Evolutionary conservation across 2,329 filamentous ascomycete species (phyloP).

Genomic region (Pyricularia grisea): DNA sequence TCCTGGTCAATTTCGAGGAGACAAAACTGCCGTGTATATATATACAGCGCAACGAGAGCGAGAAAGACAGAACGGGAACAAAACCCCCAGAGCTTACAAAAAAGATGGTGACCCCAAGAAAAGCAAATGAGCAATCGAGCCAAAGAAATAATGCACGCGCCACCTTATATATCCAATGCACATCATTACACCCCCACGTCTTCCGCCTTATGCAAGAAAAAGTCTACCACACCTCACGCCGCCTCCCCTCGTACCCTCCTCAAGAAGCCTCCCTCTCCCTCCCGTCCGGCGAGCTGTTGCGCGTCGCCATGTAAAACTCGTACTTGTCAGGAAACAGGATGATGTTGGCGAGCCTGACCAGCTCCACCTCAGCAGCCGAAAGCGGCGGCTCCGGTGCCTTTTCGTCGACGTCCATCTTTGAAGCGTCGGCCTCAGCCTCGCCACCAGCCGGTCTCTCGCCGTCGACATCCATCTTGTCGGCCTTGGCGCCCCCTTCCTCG

Average conservation of each 20-base stretch:
- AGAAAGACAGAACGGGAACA: neutral
- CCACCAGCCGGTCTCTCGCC: conserved; percentile 13
- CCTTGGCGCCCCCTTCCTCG: conserved; percentile 19
- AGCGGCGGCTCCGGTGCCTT: conserved; percentile 12
- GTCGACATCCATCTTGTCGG: conserved; percentile 18
- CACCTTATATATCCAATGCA: neutral
- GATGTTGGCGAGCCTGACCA: conserved; percentile 44
- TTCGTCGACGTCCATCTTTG: conserved; percentile 16
- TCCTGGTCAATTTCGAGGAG: neutral
- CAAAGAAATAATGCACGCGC: neutral
- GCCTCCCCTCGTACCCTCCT: neutral
- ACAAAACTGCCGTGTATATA: neutral
- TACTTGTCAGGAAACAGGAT: conserved; percentile 46
- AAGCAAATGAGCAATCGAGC: neutral
- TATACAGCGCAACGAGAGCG: neutral
- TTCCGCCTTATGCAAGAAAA: neutral
- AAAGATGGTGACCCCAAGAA: neutral
- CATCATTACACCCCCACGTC: neutral
- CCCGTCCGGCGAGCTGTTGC: conserved; percentile 13
- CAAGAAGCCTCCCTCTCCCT: conserved; percentile 2
- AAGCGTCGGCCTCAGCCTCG: conserved; percentile 10
- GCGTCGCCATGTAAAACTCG: conserved; percentile 35
- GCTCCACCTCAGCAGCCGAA: conserved; percentile 36
- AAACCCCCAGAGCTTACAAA: neutral
- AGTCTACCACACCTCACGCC: neutral